Conservation (phyloP, 495 filamentous ascomycete genomes). For the Sordaria brevicollis region DNA sequence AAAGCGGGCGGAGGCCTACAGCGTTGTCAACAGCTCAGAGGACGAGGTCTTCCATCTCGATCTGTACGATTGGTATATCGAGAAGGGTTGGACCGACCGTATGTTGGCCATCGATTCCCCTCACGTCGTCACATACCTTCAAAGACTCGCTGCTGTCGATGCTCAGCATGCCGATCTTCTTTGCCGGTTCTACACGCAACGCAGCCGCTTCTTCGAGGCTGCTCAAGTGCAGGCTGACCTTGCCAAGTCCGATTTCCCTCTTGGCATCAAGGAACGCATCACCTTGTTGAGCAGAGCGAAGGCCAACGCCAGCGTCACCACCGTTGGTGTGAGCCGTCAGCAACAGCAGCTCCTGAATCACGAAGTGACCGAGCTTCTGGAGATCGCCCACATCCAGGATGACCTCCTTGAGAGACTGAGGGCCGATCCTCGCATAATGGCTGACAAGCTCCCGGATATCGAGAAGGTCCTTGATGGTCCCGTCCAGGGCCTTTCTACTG, state of each 20-base stretch:
- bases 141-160: conserved; percentile 56
- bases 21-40: conserved; percentile 68
- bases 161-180: conserved; percentile 79
- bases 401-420: conserved; percentile 75
- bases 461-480: conserved; percentile 58
- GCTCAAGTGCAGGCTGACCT: conserved; percentile 77
- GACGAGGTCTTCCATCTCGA: conserved; percentile 92
- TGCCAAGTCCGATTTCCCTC: conserved; percentile 65
- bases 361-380: conserved; percentile 74
- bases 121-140: conserved; percentile 78
- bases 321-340: conserved; percentile 60
- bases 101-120: conserved; percentile 73
- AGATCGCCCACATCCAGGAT: conserved; percentile 90
- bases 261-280: conserved; percentile 69
- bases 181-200: conserved; percentile 78
- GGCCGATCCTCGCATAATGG: conserved; percentile 55
- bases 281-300: conserved; percentile 82
- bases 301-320: conserved; percentile 71
- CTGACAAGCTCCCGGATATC: conserved; percentile 50
- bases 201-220: conserved; percentile 69
- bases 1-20: conserved; percentile 77
- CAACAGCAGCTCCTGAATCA: conserved; percentile 68
- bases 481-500: conserved; percentile 61
- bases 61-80: conserved; percentile 94
- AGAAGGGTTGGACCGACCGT: conserved; percentile 69